Conservation (phyloP, 1,284 basidiomycete species). For the Erythrobasidium hasegawianum region DNA sequence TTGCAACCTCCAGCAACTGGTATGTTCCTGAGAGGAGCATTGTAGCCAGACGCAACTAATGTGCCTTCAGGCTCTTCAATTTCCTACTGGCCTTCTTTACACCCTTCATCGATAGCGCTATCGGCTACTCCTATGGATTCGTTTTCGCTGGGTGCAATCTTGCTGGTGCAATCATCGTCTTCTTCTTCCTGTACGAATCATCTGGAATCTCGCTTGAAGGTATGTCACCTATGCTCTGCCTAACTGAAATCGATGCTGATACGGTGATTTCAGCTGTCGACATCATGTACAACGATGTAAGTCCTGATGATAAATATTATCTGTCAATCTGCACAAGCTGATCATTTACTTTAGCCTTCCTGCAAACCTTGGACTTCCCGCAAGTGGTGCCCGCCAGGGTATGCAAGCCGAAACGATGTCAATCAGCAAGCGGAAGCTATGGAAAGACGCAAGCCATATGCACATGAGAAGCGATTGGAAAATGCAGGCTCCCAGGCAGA, state of each 20-base stretch:
- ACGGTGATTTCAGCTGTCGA: conserved; percentile 60
- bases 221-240: no score
- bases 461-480: conserved; percentile 38
- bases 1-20: conserved; percentile 68
- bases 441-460: conserved; percentile 27
- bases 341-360: conserved; percentile 7
- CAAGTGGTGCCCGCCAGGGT: conserved; percentile 48
- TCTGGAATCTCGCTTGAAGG: conserved; percentile 25
- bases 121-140: conserved; percentile 66
- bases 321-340: neutral
- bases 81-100: conserved; percentile 58
- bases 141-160: conserved; percentile 58
- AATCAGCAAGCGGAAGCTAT: conserved; percentile 36
- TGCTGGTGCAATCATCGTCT: conserved; percentile 60
- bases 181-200: conserved; percentile 38
- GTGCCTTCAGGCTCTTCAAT: conserved; percentile 55
- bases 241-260: no score
- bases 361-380: conserved; percentile 52
- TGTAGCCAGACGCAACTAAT: no score
- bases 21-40: no score
- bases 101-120: conserved; percentile 47
- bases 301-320: neutral
- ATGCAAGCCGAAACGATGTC: conserved; percentile 36
- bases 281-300: conserved; percentile 66
- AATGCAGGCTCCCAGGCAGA: conserved; percentile 1